Conservation (phyloP, 2,329 filamentous ascomycete genomes). For the Aspergillus oerlinghausenensis region DNA sequence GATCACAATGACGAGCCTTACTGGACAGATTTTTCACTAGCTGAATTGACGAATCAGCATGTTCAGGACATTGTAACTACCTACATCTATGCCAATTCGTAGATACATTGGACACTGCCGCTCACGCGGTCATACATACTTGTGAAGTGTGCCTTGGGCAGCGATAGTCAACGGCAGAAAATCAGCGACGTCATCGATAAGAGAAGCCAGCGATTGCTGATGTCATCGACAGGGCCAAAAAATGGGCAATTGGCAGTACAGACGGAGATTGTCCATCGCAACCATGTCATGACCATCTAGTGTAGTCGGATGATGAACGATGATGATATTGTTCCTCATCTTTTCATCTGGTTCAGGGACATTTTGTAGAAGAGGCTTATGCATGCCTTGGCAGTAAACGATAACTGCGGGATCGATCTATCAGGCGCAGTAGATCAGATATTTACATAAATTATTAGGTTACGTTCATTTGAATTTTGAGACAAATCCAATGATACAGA, state of each 20-base stretch:
- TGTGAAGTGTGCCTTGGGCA: neutral
- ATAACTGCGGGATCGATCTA: neutral
- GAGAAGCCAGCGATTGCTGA: constrained; percentile 6
- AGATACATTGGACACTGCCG: neutral
- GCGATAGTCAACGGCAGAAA: neutral
- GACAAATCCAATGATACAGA: neutral
- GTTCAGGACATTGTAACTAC: neutral
- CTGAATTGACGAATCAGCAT: too few species aligned
- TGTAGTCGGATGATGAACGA: neutral
- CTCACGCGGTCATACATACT: neutral
- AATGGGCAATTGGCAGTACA: neutral
- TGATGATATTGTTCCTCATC: neutral
- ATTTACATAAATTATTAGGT: neutral
- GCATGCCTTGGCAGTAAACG: neutral
- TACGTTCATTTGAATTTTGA: neutral
- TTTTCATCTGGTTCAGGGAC: neutral
- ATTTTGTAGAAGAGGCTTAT: neutral
- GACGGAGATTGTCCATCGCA: neutral
- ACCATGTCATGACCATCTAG: neutral
- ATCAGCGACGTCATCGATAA: constrained; percentile 15
- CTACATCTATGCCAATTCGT: neutral
- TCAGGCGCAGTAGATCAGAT: neutral
- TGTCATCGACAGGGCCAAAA: constrained; percentile 12
- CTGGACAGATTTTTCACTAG: neutral
- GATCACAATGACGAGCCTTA: neutral